Evolutionary conservation across 345 rosid species (phyloP).

Genomic region (Camelina laxa): DNA sequence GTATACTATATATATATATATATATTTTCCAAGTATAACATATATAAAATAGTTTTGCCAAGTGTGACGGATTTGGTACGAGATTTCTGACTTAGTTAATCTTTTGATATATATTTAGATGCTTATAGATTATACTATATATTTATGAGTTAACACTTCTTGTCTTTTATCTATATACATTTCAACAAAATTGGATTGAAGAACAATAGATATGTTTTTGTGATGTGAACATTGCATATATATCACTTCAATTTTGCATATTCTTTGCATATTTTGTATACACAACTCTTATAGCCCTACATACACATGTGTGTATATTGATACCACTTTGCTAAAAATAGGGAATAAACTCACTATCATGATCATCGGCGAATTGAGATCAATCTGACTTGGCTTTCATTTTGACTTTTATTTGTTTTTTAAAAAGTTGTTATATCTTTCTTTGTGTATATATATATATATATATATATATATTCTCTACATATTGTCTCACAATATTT

Average conservation of each 20-base stretch:
- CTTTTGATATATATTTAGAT: no score
- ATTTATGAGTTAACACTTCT: no score
- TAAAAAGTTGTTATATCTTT: neutral
- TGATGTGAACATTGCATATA: no score
- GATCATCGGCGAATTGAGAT: neutral
- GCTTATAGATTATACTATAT: no score
- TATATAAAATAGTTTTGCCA: neutral
- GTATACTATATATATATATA: no score
- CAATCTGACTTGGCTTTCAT: neutral
- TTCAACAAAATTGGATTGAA: no score
- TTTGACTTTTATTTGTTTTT: neutral
- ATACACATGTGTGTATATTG: neutral
- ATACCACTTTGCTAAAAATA: neutral
- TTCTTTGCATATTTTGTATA: slow-evolving; percentile 7
- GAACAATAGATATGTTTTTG: no score
- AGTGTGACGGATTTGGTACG: neutral
- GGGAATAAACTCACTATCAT: neutral
- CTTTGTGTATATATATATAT: no score
- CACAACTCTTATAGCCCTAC: neutral
- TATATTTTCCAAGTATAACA: neutral
- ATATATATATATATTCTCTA: neutral
- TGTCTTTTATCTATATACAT: no score
- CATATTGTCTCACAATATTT: neutral
- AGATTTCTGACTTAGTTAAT: no score
- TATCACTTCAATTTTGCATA: slow-evolving; percentile 11